Evolutionary conservation across 768 basidiomycete genomes (phyloP).

Genomic region (Lactarius sp.): DNA sequence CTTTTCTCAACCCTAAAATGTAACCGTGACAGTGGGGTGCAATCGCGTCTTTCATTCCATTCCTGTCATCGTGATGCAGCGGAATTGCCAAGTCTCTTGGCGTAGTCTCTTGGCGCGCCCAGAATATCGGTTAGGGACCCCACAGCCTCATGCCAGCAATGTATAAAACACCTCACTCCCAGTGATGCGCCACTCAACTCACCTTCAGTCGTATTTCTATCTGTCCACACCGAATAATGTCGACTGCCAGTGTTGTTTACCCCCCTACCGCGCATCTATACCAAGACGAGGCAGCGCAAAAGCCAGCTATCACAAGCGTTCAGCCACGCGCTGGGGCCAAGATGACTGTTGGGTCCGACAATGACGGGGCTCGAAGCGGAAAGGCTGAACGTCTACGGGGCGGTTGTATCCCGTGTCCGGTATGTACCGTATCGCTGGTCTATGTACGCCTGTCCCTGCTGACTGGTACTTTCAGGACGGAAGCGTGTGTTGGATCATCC

Average conservation of each 20-base stretch:
- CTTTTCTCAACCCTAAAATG: too few relatives aligned
- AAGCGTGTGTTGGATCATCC: constrained; percentile 23
- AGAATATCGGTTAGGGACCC: background rate
- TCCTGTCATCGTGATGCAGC: background rate
- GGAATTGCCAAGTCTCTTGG: background rate
- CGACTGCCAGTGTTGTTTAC: constrained; percentile 12
- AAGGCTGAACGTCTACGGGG: constrained; percentile 21
- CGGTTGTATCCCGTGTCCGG: constrained; percentile 23
- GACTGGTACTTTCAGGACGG: constrained; percentile 12
- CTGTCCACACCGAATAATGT: constrained; percentile 3
- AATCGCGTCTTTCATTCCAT: background rate
- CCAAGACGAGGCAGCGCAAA: background rate
- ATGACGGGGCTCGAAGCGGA: background rate
- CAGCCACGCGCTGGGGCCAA: constrained; percentile 8
- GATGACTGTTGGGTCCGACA: constrained; percentile 1
- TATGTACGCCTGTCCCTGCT: background rate
- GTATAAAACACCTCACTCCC: background rate
- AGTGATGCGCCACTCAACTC: background rate
- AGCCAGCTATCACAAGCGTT: constrained; percentile 8
- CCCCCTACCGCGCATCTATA: constrained; percentile 14
- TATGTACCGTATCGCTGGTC: background rate
- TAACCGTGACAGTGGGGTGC: background rate
- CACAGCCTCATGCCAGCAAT: background rate
- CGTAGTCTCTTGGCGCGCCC: background rate
- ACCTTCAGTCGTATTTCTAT: constrained; percentile 1